These are phyloP conservation scores for Populus simonii DNA, from an alignment of 345 rosid genomes.

Conservation along the genomic window DNA sequence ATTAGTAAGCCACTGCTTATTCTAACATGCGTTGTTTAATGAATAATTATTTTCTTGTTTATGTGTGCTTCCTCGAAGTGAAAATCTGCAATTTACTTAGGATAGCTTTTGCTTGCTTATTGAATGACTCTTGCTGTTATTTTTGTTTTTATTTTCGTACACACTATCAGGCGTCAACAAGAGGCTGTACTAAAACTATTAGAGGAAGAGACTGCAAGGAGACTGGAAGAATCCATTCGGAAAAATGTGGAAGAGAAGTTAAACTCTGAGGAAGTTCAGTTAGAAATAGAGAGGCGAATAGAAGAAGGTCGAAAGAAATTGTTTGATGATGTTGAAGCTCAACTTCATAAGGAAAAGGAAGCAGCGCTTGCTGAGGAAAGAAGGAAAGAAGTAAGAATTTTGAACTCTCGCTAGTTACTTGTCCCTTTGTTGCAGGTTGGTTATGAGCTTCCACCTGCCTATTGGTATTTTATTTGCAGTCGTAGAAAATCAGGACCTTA, in stretches of 20 bases:
- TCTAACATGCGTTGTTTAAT: not conserved
- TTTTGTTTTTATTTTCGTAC: too few relatives aligned
- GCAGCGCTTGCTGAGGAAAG: slow-evolving; percentile 69
- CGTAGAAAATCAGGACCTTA: not conserved
- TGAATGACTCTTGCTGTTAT: not conserved
- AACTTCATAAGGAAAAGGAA: slow-evolving; percentile 64
- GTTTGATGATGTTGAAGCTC: slow-evolving; percentile 53
- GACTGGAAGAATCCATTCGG: slow-evolving; percentile 72
- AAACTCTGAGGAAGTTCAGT: slow-evolving; percentile 48
- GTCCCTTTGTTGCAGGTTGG: not conserved
- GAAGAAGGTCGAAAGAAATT: slow-evolving; percentile 65
- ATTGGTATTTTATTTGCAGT: not conserved
- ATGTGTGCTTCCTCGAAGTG: not conserved
- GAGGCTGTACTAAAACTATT: slow-evolving; percentile 62
- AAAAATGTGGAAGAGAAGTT: slow-evolving; percentile 73
- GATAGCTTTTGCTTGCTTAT: not conserved
- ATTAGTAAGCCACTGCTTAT: not conserved
- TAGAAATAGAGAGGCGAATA: slow-evolving; percentile 54
- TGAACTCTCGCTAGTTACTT: not conserved
- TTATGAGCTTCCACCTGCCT: not conserved
- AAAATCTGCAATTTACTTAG: not conserved
- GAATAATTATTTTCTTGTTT: not conserved
- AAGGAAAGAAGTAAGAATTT: slow-evolving; percentile 54
- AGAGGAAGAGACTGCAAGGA: slow-evolving; percentile 71
- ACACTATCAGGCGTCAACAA: slow-evolving; percentile 45